Percentiles rank a stretch among this genome's conserved stretches.
Conservation (phyloP, 2,329 filamentous ascomycete genomes). For the Xylariaceae sp. region DNA sequence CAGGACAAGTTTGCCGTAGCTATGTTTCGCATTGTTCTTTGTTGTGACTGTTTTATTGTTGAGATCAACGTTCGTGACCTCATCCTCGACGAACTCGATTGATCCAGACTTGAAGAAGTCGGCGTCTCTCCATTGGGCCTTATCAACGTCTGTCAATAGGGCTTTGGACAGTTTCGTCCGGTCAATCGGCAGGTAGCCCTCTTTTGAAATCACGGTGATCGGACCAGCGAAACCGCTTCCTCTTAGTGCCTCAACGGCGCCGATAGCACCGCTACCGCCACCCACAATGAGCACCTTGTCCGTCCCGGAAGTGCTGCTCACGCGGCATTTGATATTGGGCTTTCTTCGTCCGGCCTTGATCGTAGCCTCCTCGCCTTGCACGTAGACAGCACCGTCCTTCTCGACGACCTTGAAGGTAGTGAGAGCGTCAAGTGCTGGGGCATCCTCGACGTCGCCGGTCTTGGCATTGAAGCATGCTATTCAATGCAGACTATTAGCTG, state of each 20-base stretch:
- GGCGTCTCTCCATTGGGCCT: conserved; percentile 77
- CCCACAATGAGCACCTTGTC: conserved; percentile 85
- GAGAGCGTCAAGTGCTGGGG: conserved; percentile 86
- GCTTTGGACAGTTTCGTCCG: conserved; percentile 96
- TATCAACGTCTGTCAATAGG: conserved; percentile 78
- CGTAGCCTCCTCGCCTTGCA: conserved; percentile 77
- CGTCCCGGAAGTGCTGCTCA: conserved; percentile 51
- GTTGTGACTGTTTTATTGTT: conserved; percentile 74
- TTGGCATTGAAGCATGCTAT: conserved; percentile 88
- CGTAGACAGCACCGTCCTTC: conserved; percentile 82
- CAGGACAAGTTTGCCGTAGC: conserved; percentile 88
- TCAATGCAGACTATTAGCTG: conserved; percentile 10
- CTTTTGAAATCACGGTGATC: conserved; percentile 82
- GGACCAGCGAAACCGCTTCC: conserved; percentile 79
- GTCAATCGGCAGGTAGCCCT: conserved; percentile 88
- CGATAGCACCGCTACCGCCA: conserved; percentile 83
- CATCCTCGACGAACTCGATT: conserved; percentile 63
- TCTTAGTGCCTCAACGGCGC: conserved; percentile 81
- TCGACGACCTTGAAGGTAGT: conserved; percentile 81
- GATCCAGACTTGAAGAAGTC: conserved; percentile 74
- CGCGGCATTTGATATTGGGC: conserved; percentile 74
- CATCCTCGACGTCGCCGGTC: conserved; percentile 93
- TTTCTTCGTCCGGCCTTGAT: conserved; percentile 79
- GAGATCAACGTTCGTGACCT: conserved; percentile 81
- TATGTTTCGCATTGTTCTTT: conserved; percentile 70